phyloP scores from a whole-genome alignment of 2,329 filamentous ascomycete genomes.

The Arthroderma uncinatum region DNA sequence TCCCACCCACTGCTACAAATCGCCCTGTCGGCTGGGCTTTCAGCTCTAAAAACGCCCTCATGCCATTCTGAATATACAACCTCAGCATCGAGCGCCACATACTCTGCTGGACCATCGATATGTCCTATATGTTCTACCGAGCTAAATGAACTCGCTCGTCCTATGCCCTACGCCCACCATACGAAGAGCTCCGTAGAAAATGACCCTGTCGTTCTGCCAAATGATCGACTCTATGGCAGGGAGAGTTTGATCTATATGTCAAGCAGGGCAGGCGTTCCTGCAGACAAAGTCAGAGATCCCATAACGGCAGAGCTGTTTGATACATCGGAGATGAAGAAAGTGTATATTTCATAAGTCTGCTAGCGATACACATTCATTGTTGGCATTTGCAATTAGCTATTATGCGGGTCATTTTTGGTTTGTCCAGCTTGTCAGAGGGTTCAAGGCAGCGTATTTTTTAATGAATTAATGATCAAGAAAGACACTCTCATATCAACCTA shows the following conservation, averaged over 20 bases:
- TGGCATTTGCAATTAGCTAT: not conserved
- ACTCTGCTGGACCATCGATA: constrained; percentile 55
- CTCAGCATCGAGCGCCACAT: constrained; percentile 42
- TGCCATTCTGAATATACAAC: constrained; percentile 63
- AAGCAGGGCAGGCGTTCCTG: constrained; percentile 55
- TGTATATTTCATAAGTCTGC: constrained; percentile 63
- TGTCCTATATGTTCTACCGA: constrained; percentile 96
- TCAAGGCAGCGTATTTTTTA: not conserved
- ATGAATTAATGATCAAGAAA: not conserved
- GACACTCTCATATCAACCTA: not conserved
- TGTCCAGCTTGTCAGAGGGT: not conserved
- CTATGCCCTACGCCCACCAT: constrained; percentile 89
- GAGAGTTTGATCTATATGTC: constrained; percentile 64
- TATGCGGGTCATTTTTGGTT: not conserved
- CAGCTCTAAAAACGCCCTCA: constrained; percentile 86
- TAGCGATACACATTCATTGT: not conserved
- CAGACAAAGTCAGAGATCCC: constrained; percentile 63
- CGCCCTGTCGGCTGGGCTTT: constrained; percentile 80
- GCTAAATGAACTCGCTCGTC: constrained; percentile 77
- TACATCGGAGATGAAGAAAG: constrained; percentile 60
- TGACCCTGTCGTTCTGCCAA: constrained; percentile 77
- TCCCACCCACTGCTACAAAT: constrained; percentile 76
- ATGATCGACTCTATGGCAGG: constrained; percentile 72
- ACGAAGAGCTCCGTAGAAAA: constrained; percentile 85
- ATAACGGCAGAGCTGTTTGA: constrained; percentile 59